phyloP scores from a whole-genome alignment of 1,139 yeast genomes.

The Magnusiomyces ingens region DNA sequence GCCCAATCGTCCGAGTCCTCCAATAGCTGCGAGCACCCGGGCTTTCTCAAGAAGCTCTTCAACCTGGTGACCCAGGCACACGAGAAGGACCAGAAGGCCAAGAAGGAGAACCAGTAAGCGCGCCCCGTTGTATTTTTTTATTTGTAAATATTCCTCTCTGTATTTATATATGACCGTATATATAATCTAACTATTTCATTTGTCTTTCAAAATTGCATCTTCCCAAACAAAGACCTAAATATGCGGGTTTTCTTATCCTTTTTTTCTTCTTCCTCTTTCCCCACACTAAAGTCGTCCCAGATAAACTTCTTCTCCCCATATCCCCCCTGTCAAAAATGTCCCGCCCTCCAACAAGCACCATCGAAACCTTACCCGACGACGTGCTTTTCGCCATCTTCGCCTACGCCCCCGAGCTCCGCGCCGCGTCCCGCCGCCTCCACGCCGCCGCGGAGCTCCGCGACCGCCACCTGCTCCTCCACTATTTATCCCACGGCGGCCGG shows the following conservation, averaged over 20 bases:
- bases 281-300: too few relatives aligned
- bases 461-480: conserved; percentile 5
- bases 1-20: conserved; percentile 1
- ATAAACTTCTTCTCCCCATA: too few relatives aligned
- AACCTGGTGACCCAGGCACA: conserved; percentile 25
- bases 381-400: conserved; percentile 7
- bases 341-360: neutral
- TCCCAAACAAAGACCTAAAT: too few relatives aligned
- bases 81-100: conserved; percentile 16
- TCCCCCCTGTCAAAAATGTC: too few relatives aligned
- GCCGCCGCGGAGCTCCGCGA: conserved; percentile 11
- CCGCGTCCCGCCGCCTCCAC: conserved; percentile 7
- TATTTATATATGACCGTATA: too few relatives aligned
- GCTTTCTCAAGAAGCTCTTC: conserved; percentile 27
- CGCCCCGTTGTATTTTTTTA: too few relatives aligned
- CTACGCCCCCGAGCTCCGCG: conserved; percentile 9
- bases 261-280: neutral
- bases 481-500: neutral
- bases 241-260: neutral
- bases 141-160: too few relatives aligned
- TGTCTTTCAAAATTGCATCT: too few relatives aligned
- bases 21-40: conserved; percentile 2
- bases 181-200: too few relatives aligned
- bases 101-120: conserved; percentile 4
- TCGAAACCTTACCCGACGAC: conserved; percentile 13